These are phyloP conservation scores for Solanum ossicruentum DNA, from an alignment of 257 asterid genomes.

Conservation along the genomic window DNA sequence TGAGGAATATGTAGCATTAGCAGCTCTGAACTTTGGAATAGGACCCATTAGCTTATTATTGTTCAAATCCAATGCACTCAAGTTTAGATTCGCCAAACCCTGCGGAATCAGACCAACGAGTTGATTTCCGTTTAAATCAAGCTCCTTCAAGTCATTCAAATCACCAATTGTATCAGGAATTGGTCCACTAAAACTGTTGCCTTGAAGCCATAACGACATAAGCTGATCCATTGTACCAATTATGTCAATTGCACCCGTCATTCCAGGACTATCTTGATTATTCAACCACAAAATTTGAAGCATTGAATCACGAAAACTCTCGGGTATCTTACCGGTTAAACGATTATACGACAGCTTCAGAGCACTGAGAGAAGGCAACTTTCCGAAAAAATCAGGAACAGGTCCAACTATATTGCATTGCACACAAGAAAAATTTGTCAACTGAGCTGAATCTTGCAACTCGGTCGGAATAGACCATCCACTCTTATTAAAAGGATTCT, in stretches of 20 bases:
- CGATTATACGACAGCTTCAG: slow-evolving; percentile 43
- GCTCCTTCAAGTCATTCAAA: slow-evolving; percentile 36
- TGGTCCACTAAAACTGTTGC: slow-evolving; percentile 51
- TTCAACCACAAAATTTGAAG: slow-evolving; percentile 69
- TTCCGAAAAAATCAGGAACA: slow-evolving; percentile 61
- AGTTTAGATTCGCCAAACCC: slow-evolving; percentile 39
- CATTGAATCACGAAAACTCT: slow-evolving; percentile 38
- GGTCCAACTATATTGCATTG: slow-evolving; percentile 54
- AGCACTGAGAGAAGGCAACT: slow-evolving; percentile 36
- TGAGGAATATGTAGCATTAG: slow-evolving; percentile 22
- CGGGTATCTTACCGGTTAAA: slow-evolving; percentile 40
- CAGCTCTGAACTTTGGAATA: slow-evolving; percentile 48
- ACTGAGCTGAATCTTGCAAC: slow-evolving; percentile 40
- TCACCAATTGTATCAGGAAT: slow-evolving; percentile 57
- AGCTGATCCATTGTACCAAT: slow-evolving; percentile 47
- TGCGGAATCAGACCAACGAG: slow-evolving; percentile 59
- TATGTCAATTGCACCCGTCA: slow-evolving; percentile 45
- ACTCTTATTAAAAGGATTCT: slow-evolving; percentile 48
- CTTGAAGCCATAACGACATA: slow-evolving; percentile 51
- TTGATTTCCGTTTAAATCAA: slow-evolving; percentile 45
- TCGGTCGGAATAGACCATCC: slow-evolving; percentile 65
- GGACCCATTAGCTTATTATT: slow-evolving; percentile 82
- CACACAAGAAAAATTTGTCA: slow-evolving; percentile 64
- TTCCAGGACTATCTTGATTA: slow-evolving; percentile 47
- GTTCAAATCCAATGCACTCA: slow-evolving; percentile 40